Evolutionary conservation across 2,329 filamentous ascomycete genomes (phyloP).

Genomic region (Didymella pinodella): DNA sequence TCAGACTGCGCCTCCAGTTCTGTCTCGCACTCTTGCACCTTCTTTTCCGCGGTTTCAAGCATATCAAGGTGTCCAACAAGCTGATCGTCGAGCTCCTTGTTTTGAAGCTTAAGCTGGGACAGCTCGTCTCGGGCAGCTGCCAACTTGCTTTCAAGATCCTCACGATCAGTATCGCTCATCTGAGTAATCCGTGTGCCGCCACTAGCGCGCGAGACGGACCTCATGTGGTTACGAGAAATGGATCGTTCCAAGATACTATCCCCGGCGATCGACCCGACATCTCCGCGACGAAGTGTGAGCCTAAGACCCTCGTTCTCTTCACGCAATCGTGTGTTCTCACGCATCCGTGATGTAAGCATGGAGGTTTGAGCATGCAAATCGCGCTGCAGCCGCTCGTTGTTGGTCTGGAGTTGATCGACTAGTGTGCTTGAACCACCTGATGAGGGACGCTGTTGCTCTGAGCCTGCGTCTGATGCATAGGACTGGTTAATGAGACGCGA

Average conservation of each 20-base stretch:
- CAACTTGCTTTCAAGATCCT: slow-evolving; percentile 84
- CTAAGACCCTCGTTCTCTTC: slow-evolving; percentile 98
- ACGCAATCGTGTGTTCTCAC: slow-evolving; percentile 92
- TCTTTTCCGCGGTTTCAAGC: slow-evolving; percentile 69
- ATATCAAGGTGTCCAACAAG: slow-evolving; percentile 81
- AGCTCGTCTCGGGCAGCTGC: slow-evolving; percentile 85
- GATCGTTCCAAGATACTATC: slow-evolving; percentile 96
- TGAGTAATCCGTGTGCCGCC: slow-evolving; percentile 63
- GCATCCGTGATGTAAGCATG: slow-evolving; percentile 94
- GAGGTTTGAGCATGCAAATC: slow-evolving; percentile 96
- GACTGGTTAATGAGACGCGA: slow-evolving; percentile 51
- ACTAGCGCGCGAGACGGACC: slow-evolving; percentile 78
- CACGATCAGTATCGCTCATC: slow-evolving; percentile 71
- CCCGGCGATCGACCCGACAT: slow-evolving; percentile 68
- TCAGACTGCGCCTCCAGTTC: slow-evolving; percentile 82
- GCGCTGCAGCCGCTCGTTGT: slow-evolving; percentile 89
- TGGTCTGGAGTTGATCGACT: slow-evolving; percentile 87
- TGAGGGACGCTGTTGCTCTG: slow-evolving; percentile 44
- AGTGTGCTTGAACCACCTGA: slow-evolving; percentile 68
- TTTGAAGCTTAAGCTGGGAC: slow-evolving; percentile 84
- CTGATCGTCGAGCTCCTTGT: slow-evolving; percentile 85
- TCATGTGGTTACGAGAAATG: slow-evolving; percentile 79
- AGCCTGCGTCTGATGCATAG: slow-evolving; percentile 50
- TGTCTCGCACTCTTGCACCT: slow-evolving; percentile 74
- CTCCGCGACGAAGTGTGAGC: slow-evolving; percentile 79